Base-by-base conservation (phyloP, 345 rosid species). In the Mercurialis annua region DNA sequence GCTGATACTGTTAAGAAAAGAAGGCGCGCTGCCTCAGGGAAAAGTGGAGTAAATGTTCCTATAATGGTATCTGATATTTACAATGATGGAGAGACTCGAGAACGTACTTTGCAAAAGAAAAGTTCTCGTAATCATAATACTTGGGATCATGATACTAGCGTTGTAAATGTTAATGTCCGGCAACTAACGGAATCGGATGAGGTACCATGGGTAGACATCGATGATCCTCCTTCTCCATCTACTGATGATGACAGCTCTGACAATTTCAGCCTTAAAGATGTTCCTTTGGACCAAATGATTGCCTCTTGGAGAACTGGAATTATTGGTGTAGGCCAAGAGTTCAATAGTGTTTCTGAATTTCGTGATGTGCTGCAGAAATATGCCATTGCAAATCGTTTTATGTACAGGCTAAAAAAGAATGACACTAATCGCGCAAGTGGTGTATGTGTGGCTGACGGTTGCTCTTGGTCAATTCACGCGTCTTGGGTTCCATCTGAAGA, bases 281-380 rank as follows among this genome's bases (percentile, higher is more conserved):
- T 55, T 72, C 68, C 87, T 24, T 57, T 74, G 12, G 83, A 78
- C 67, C 71, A 79, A 64, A 64, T 79, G 64, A 81, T 92, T 67
- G 87, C 87, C 38, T 77, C 82, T 12, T 92, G 98, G 98, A 92
- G 82, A 78, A 81, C 77, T 59, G 83, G 88, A 72, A 92, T 92
- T 49, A 80, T 86, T 4, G 98, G 97, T 63, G 89, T 84, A 24
- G 97, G 97, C 71, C 98, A 92, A 82, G 98, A 92, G 34, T 92
- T 92, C 71, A 77, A 79, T 60, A 78, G 81, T 56, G 98, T 87
- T 24, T 81, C 65, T 46, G 92, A 90, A 66, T 90, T 92, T 75
- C 93, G 98, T 67, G 93, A 90, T 71, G 90, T 85, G 0, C 75
- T 90, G 73, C 92, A 88, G 79, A 90, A 86, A 71, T 90, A 84